These are phyloP conservation scores for Pilaira anomala DNA, from an alignment of 192 early-diverging fungal species.

Conservation along the genomic window DNA sequence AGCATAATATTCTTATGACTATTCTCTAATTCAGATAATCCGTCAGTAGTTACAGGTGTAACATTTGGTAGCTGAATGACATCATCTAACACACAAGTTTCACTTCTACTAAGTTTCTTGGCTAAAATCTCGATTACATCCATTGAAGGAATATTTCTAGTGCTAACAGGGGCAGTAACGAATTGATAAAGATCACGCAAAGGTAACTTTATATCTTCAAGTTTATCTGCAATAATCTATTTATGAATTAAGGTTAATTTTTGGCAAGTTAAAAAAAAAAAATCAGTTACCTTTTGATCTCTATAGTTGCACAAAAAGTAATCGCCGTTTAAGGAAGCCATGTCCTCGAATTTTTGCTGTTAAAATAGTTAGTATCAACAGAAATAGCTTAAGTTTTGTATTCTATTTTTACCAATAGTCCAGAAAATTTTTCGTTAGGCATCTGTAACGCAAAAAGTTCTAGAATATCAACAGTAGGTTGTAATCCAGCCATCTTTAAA, in stretches of 20 bases:
- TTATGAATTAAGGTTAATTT: background rate
- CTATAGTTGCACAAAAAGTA: slow-evolving; percentile 79
- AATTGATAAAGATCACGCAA: slow-evolving; percentile 73
- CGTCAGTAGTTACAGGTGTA: slow-evolving; percentile 27
- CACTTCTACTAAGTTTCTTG: slow-evolving; percentile 29
- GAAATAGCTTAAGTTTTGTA: no score
- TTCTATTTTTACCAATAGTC: slow-evolving; percentile 60
- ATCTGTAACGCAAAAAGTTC: slow-evolving; percentile 73
- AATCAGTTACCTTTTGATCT: slow-evolving; percentile 48
- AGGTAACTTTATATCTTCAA: slow-evolving; percentile 57
- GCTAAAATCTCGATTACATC: slow-evolving; percentile 18
- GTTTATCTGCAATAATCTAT: slow-evolving; percentile 53
- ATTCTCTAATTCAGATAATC: slow-evolving; percentile 59
- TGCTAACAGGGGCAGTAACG: slow-evolving; percentile 59
- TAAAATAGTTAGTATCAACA: background rate
- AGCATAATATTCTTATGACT: slow-evolving; percentile 74
- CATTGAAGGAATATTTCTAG: slow-evolving; percentile 29
- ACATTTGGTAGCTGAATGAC: slow-evolving; percentile 48
- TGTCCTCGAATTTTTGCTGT: slow-evolving; percentile 65
- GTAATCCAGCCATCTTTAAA: slow-evolving; percentile 62
- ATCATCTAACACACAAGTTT: slow-evolving; percentile 45
- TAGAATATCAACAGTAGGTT: slow-evolving; percentile 70
- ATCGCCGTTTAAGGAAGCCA: slow-evolving; percentile 59
- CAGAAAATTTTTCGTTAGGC: slow-evolving; percentile 56
- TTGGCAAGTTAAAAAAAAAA: background rate